phyloP scores from a whole-genome alignment of 768 basidiomycete genomes.

The Russula sp. region DNA sequence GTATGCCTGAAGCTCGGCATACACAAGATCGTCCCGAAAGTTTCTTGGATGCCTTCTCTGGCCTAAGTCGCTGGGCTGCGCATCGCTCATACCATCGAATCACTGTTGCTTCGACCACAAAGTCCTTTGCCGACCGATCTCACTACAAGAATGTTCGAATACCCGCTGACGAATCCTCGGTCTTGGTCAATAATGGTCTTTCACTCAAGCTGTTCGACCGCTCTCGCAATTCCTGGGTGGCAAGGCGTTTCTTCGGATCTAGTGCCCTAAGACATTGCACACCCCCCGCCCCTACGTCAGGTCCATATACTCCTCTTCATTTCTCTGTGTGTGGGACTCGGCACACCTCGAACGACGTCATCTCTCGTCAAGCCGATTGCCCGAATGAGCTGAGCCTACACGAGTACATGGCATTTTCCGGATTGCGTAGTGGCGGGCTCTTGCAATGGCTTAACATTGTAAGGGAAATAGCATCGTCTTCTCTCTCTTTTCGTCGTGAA shows the following conservation, averaged over 20 bases:
- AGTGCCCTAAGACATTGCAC: background rate
- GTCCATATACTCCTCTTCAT: constrained; percentile 7
- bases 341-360: constrained; percentile 36
- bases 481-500: constrained; percentile 35
- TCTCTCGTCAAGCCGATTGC: constrained; percentile 40
- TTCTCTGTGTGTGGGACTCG: background rate
- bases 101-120: constrained; percentile 11
- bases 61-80: background rate
- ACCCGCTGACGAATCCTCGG: background rate
- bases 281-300: background rate
- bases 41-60: constrained; percentile 6
- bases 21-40: background rate
- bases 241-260: background rate
- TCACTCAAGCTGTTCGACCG: constrained; percentile 11
- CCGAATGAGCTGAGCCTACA: constrained; percentile 38
- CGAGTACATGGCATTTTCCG: constrained; percentile 42
- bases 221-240: background rate
- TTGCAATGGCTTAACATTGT: constrained; percentile 50
- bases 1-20: background rate
- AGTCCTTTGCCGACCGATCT: background rate
- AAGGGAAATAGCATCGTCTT: constrained; percentile 38
- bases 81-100: background rate
- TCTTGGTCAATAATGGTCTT: constrained; percentile 9
- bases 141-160: constrained; percentile 7
- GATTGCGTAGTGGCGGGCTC: constrained; percentile 39